Conservation (phyloP, 2,329 filamentous ascomycete species). For the Dichotomopilus funicola region DNA sequence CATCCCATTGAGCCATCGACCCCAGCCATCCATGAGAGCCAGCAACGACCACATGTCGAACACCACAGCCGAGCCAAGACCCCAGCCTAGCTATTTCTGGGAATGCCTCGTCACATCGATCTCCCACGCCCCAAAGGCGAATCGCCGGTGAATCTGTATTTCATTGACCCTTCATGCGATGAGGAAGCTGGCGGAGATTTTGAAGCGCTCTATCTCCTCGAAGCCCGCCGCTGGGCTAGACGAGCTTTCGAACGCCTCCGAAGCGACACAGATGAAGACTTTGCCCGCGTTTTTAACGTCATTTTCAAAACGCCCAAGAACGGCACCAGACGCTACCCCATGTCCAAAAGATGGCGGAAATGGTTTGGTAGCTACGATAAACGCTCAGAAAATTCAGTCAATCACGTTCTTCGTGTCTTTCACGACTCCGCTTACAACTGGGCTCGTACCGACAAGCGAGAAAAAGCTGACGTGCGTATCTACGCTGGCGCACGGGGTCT, state of each 20-base stretch:
- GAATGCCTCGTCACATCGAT: no score
- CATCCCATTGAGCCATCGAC: no score
- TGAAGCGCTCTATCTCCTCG: background rate
- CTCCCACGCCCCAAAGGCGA: no score
- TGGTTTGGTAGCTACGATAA: background rate
- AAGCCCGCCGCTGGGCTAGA: conserved; percentile 3
- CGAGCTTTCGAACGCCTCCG: background rate
- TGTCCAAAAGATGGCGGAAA: background rate
- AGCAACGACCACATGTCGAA: no score
- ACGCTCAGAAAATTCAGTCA: background rate
- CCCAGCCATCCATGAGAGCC: no score
- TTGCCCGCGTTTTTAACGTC: conserved; percentile 22
- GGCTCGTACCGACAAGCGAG: background rate
- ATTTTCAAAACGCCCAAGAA: conserved; percentile 7
- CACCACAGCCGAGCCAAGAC: no score
- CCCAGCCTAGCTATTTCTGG: no score
- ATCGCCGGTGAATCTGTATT: background rate
- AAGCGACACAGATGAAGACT: conserved; percentile 15
- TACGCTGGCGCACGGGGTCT: background rate
- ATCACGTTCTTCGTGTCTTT: background rate
- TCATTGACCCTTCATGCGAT: conserved; percentile 11
- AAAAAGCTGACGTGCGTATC: conserved; percentile 8
- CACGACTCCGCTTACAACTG: conserved; percentile 7
- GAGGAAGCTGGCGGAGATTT: background rate
- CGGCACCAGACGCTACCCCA: background rate